Conservation (phyloP, 441 rosid species). For the Corymbia calophylla region DNA sequence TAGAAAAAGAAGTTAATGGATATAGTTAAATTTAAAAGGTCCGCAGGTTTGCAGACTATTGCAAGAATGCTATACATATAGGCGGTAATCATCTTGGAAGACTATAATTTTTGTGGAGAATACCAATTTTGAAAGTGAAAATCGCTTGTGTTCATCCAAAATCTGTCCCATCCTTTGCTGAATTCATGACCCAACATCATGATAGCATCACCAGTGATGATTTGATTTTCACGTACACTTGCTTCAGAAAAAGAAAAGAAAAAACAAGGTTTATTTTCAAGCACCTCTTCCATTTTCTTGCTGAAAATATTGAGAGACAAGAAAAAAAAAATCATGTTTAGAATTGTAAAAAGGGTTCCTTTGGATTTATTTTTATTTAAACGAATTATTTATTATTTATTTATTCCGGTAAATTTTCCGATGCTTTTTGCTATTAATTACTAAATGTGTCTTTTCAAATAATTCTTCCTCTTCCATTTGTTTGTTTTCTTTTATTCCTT, state of each 20-base stretch:
- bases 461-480: no score
- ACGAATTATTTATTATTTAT: no score
- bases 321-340: background rate
- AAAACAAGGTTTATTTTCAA: background rate
- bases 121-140: background rate
- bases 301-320: background rate
- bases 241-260: background rate
- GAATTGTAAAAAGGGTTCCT: background rate
- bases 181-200: background rate
- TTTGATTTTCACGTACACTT: background rate
- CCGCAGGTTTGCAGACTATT: background rate
- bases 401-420: background rate
- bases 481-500: no score
- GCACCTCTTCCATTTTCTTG: background rate
- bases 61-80: background rate
- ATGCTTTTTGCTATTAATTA: no score
- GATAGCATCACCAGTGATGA: background rate
- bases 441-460: no score
- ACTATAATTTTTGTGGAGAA: background rate
- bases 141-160: background rate
- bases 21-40: background rate
- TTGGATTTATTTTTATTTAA: no score
- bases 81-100: background rate
- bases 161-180: background rate
- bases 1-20: background rate